Conservation (phyloP, 768 basidiomycete species). For the Collybia nuda region DNA sequence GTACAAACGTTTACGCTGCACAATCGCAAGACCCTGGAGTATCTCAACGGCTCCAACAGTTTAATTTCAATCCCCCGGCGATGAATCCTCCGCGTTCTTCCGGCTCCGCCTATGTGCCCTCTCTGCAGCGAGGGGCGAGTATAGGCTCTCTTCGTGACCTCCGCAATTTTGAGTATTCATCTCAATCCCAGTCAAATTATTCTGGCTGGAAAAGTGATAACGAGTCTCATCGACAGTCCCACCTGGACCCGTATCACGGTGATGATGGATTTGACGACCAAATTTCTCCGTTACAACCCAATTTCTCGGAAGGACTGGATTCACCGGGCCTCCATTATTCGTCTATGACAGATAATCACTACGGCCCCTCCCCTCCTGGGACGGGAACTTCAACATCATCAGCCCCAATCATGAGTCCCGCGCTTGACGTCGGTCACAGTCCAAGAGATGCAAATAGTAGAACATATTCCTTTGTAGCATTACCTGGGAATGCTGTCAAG, state of each 20-base stretch:
- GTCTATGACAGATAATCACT: slow-evolving; percentile 46
- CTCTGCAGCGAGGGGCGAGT: slow-evolving; percentile 46
- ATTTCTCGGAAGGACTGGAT: slow-evolving; percentile 43
- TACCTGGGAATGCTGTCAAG: slow-evolving; percentile 79
- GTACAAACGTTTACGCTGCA: slow-evolving; percentile 37
- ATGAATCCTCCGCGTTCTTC: slow-evolving; percentile 31
- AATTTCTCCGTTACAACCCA: slow-evolving; percentile 54
- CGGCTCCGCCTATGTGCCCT: slow-evolving; percentile 35
- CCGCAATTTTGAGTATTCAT: slow-evolving; percentile 37
- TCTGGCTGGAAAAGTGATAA: slow-evolving; percentile 36
- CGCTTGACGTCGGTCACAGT: slow-evolving; percentile 19
- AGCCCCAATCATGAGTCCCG: slow-evolving; percentile 26
- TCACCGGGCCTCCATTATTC: slow-evolving; percentile 44
- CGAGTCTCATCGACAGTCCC: slow-evolving; percentile 21
- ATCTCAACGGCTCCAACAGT: slow-evolving; percentile 40
- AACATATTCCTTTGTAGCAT: slow-evolving; percentile 79
- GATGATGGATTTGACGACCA: slow-evolving; percentile 42
- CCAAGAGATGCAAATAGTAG: slow-evolving; percentile 48
- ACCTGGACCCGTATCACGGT: slow-evolving; percentile 28
- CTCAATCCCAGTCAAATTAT: slow-evolving; percentile 25
- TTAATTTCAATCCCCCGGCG: slow-evolving; percentile 32
- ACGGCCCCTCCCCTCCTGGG: slow-evolving; percentile 62
- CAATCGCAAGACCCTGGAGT: slow-evolving; percentile 28
- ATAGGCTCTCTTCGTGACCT: slow-evolving; percentile 44
- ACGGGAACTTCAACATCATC: slow-evolving; percentile 63